Conservation (phyloP, 768 basidiomycete genomes). For the Rhizopogon vinicolor region DNA sequence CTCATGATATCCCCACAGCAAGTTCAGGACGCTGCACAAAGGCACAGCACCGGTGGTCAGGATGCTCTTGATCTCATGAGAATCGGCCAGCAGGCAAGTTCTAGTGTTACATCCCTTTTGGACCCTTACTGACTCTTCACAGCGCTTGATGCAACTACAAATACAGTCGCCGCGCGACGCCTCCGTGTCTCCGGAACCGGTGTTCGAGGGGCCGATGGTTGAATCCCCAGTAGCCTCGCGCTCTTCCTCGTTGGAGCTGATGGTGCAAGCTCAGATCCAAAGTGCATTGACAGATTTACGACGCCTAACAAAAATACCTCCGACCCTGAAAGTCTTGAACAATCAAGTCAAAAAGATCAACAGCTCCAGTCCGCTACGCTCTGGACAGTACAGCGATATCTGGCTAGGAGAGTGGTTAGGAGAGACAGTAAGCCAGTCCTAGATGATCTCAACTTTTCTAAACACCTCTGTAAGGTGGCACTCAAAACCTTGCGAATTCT, state of each 20-base stretch:
- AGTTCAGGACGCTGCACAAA: constrained; percentile 31
- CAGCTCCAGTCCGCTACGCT: constrained; percentile 38
- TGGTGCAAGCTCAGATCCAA: constrained; percentile 36
- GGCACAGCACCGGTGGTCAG: constrained; percentile 36
- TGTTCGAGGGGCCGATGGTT: constrained; percentile 15
- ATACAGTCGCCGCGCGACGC: not conserved
- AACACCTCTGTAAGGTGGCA: constrained; percentile 39
- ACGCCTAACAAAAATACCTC: constrained; percentile 46
- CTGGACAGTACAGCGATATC: constrained; percentile 52
- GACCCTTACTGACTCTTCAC: not conserved
- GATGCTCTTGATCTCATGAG: constrained; percentile 47
- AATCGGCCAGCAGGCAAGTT: constrained; percentile 43
- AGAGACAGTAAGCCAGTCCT: constrained; percentile 33
- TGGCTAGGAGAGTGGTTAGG: constrained; percentile 52
- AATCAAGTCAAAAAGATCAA: constrained; percentile 41
- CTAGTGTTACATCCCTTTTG: not conserved
- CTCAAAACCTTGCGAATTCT: constrained; percentile 49
- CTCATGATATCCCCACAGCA: constrained; percentile 34
- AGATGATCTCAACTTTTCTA: not conserved
- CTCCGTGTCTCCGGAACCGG: not conserved
- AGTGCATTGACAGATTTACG: constrained; percentile 44
- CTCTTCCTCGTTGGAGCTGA: constrained; percentile 18
- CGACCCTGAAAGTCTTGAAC: constrained; percentile 47
- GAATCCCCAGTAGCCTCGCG: constrained; percentile 17
- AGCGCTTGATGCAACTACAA: constrained; percentile 17